Conservation (phyloP, 805 yeast species). For the Komagataella ulmi region DNA sequence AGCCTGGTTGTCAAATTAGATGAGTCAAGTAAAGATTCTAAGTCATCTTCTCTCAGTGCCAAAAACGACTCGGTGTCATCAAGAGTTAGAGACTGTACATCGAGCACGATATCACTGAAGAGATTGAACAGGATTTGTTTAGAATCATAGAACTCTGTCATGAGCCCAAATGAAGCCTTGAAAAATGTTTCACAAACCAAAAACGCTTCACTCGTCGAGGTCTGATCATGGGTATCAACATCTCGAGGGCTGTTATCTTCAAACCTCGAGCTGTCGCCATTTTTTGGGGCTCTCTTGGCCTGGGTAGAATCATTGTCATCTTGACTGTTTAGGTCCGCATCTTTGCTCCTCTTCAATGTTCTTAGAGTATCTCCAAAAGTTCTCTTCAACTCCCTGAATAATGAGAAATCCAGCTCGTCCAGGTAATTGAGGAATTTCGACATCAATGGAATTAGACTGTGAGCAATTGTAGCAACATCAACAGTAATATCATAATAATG, state of each 20-base stretch:
- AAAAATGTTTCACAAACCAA: slow-evolving; percentile 9
- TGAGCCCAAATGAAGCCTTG: slow-evolving; percentile 17
- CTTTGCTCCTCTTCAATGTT: background rate
- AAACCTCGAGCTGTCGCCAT: background rate
- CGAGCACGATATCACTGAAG: slow-evolving; percentile 44
- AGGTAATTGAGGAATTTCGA: background rate
- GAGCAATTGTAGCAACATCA: background rate
- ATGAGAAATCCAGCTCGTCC: background rate
- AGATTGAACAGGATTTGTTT: slow-evolving; percentile 63
- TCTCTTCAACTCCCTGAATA: background rate
- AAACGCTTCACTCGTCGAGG: background rate
- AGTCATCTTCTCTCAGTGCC: slow-evolving; percentile 44
- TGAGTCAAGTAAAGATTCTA: slow-evolving; percentile 16
- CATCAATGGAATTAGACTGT: background rate
- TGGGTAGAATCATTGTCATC: background rate
- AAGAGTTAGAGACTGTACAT: slow-evolving; percentile 55
- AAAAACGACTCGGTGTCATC: slow-evolving; percentile 67
- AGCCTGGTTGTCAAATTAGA: slow-evolving; percentile 15
- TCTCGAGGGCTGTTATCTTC: background rate
- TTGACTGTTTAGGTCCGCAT: background rate
- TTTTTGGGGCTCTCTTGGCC: background rate
- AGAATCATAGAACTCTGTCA: slow-evolving; percentile 53
- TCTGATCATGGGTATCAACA: background rate
- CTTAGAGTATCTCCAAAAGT: background rate
- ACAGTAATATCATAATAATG: background rate